Percentiles rank a stretch among this genome's conserved stretches.
Conservation (phyloP, 2,329 filamentous ascomycete species). For the Didymosphaeria variabile region DNA sequence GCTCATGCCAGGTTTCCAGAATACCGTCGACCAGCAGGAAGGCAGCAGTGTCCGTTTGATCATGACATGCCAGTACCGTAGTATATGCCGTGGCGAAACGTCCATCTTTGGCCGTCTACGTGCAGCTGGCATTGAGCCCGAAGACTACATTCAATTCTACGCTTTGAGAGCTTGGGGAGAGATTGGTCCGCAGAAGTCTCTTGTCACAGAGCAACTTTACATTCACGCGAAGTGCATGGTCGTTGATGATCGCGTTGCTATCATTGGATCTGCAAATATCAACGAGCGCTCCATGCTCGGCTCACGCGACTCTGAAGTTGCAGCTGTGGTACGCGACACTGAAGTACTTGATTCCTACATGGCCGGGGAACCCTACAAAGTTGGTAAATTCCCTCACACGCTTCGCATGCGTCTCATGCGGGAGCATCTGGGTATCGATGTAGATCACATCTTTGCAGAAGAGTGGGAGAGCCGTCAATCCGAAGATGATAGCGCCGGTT, state of each 20-base stretch:
- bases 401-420: constrained; percentile 94
- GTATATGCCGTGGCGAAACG: constrained; percentile 89
- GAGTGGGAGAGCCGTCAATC: constrained; percentile 45
- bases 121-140: constrained; percentile 83
- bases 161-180: constrained; percentile 91
- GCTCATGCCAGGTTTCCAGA: constrained; percentile 98
- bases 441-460: constrained; percentile 74
- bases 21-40: constrained; percentile 91
- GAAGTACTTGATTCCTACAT: constrained; percentile 93
- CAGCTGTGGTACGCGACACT: constrained; percentile 88
- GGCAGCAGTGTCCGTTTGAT: constrained; percentile 94
- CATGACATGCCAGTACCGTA: constrained; percentile 95
- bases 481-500: constrained; percentile 74
- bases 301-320: constrained; percentile 88
- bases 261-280: constrained; percentile 98
- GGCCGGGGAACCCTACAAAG: constrained; percentile 87
- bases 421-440: constrained; percentile 94
- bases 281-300: constrained; percentile 97
- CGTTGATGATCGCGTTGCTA: constrained; percentile 89
- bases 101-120: constrained; percentile 91
- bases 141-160: constrained; percentile 96
- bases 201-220: constrained; percentile 96
- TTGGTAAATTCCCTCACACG: constrained; percentile 91
- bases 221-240: constrained; percentile 98
- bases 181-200: constrained; percentile 80